Base-by-base conservation (phyloP, 306 rosid species). In the Carpinus fangiana region DNA sequence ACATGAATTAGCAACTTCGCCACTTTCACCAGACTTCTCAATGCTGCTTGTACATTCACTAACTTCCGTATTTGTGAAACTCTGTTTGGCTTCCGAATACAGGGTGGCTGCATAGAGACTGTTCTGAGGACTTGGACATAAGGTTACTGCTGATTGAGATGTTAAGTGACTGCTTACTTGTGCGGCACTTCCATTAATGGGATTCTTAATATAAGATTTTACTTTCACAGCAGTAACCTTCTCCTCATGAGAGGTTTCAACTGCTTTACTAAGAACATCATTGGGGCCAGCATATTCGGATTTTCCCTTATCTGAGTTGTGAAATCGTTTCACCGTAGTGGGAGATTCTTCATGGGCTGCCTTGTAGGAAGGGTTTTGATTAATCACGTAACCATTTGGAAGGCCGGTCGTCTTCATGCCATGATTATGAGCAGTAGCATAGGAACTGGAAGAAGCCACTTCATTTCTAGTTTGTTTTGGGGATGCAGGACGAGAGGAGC, bases 11-110 rank as follows among this genome's bases (percentile, higher is more conserved):
- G 83, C 78, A 50, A 87, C 87, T 69, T 92, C 96, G 1, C 82
- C 76, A 36, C 90, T 88, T 82, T 90, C 93, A 50, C 86, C 74
- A 57, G 90, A 88, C 89, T 90, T 92, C 78, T 92, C 90, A 62
- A 86, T 81, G 79, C 96, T 94, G 79, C 90, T 86, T 41, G 84
- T 79, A 77, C 88, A 86, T 86, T 90, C 98, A 76, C 92, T 90
- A 73, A 80, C 83, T 81, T 89, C 98, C 11, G 93, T 88, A 69
- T 89, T 89, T 69, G 94, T 79, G 74, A 88, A 94, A 78, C 98
- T 94, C 76, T 90, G 91, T 80, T 88, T 90, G 76, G 98, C 94
- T 85, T 92, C 96, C 56, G 96, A 83, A 85, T 91, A 95, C 53
- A 87, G 73, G 65, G 93, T 89, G 48, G 88, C 78, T 0, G 98